Evolutionary conservation across 2,329 filamentous ascomycete genomes (phyloP).

Genomic region (Epichloe typhina): DNA sequence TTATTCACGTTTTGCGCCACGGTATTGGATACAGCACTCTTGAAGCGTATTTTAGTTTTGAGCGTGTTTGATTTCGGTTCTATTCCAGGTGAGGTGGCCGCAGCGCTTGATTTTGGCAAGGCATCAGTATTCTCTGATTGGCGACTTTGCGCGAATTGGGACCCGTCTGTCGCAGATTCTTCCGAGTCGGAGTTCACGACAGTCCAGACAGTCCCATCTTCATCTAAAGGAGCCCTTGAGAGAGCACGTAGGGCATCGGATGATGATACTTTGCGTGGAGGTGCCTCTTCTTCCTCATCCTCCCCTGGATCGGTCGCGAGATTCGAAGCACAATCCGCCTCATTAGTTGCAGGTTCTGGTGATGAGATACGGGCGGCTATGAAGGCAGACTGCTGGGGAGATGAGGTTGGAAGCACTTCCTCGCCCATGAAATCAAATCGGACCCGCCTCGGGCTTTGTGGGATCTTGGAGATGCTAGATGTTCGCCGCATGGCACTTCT

Average conservation of each 20-base stretch:
- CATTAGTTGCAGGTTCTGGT: constrained; percentile 14
- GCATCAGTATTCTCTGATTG: not conserved
- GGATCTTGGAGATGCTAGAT: constrained; percentile 36
- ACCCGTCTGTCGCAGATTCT: constrained; percentile 8
- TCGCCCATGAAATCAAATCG: constrained; percentile 48
- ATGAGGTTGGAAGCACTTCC: constrained; percentile 47
- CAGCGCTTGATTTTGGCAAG: not conserved
- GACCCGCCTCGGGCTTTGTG: constrained; percentile 44
- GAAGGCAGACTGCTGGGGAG: constrained; percentile 30
- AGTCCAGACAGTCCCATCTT: constrained; percentile 34
- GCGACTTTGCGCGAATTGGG: not conserved
- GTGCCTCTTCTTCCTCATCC: constrained; percentile 25
- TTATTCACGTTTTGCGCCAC: not conserved
- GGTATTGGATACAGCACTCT: no score
- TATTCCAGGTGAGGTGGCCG: not conserved
- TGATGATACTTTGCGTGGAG: constrained; percentile 41
- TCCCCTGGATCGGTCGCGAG: constrained; percentile 26
- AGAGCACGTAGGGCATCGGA: constrained; percentile 40
- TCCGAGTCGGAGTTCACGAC: constrained; percentile 28
- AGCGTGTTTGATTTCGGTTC: not conserved
- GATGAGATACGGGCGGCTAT: constrained; percentile 15
- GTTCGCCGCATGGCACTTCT: constrained; percentile 46
- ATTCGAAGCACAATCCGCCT: constrained; percentile 17
- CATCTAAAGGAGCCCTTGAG: constrained; percentile 37
- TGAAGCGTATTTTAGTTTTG: not conserved